Evolutionary conservation across 1,139 yeast species (phyloP).

Genomic region (Kodamaea suecica): DNA sequence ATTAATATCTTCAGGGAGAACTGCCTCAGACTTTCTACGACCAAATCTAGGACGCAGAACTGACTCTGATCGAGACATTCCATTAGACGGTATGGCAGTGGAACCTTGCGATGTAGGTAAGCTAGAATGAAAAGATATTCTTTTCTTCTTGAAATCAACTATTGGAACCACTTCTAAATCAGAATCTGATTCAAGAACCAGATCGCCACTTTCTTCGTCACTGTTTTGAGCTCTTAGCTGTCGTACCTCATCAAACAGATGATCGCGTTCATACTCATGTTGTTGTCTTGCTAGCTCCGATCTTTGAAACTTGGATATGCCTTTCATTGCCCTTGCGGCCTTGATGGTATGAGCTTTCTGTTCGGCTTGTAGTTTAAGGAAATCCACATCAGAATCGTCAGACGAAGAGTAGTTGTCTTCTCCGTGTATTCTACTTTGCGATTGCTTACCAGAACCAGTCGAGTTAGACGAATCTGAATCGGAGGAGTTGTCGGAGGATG

Average conservation of each 20-base stretch:
- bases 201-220: constrained; percentile 5
- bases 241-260: constrained; percentile 2
- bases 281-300: constrained; percentile 1
- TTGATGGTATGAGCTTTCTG: constrained; percentile 55
- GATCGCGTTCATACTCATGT: constrained; percentile 2
- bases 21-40: constrained; percentile 39
- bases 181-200: constrained; percentile 3
- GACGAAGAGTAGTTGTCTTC: constrained; percentile 39
- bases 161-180: constrained; percentile 7
- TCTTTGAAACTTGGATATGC: constrained; percentile 15
- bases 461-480: constrained; percentile 7
- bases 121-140: no score
- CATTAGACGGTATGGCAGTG: not conserved
- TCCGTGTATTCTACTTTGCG: constrained; percentile 14
- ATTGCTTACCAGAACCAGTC: constrained; percentile 17
- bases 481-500: not conserved
- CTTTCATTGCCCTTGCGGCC: constrained; percentile 47
- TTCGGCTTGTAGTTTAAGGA: constrained; percentile 66
- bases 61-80: constrained; percentile 1
- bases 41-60: constrained; percentile 23
- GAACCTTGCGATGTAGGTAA: not conserved
- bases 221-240: constrained; percentile 2
- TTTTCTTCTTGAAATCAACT: constrained; percentile 1
- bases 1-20: constrained; percentile 49
- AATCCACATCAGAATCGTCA: constrained; percentile 69